Base-by-base conservation (phyloP, 768 basidiomycete species). In the Russula olivacea region DNA sequence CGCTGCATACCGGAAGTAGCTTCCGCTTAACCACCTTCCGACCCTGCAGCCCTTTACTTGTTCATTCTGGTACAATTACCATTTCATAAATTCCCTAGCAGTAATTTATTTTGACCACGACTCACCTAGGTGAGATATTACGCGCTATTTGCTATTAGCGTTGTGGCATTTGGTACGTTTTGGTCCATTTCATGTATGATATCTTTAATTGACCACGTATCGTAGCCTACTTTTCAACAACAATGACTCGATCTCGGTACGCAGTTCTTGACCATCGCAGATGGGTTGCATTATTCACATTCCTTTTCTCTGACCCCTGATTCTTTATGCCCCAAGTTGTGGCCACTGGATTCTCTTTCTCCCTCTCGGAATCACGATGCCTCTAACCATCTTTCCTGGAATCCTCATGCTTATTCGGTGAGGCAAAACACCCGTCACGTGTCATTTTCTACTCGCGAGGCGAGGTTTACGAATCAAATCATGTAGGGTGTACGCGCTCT, bases 321-420 rank as follows among this genome's bases (percentile, higher is more conserved):
- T 41, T 41, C 23, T 19, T 17, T 45, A 40, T 43, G n/a, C 28
- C 38, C 49, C 2, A 38, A 67, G 66, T 21, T 67, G 66, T 50
- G 52, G 38, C 4, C 59, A 59, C 41, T 67, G 66, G 66, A 67
- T 67, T 48, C 30, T 23, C 34, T 67, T 67, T 57, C 64, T 67
- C 15, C 66, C 66, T 36, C 52, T 67, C 47, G 66, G 64, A 23
- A n/a, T 67, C 32, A 61, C 64, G 12, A 52, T 67, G 30, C 66
- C 66, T 49, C 47, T 67, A 7, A 61, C 58, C 12, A 9, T 67
- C 21, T 50, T 65, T 40, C 64, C 66, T 25, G 66, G 66, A 21
- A 55, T 67, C 1, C 56, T 67, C 23, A 67, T 67, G 66, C 59
- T 67, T 58, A 58, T 67, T 45, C 59, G 66, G 66, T 65, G 21